phyloP scores from a whole-genome alignment of 305 asterid species.

The Fraxinus angustifolia region DNA sequence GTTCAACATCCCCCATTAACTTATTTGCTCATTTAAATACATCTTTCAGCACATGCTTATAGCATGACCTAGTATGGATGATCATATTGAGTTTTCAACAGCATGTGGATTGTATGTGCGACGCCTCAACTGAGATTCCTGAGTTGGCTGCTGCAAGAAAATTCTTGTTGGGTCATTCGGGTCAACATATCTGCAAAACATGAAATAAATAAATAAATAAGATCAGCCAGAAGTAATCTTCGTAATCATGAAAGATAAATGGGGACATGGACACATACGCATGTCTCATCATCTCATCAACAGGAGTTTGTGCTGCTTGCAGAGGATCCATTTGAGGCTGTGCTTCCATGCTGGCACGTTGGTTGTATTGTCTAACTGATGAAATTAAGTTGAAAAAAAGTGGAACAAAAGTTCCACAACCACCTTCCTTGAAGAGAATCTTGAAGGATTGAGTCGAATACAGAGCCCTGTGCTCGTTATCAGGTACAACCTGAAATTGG shows the following conservation, averaged over 20 bases:
- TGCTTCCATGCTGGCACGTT: constrained; percentile 33
- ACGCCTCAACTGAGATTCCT: constrained; percentile 78
- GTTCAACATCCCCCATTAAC: not conserved
- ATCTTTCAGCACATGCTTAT: not conserved
- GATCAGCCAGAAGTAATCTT: not conserved
- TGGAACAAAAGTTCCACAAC: constrained; percentile 95
- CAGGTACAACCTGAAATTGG: constrained; percentile 78
- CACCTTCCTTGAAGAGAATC: constrained; percentile 97
- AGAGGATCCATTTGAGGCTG: constrained; percentile 75
- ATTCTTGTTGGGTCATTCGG: constrained; percentile 94
- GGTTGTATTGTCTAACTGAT: constrained; percentile 74
- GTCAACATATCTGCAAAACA: constrained; percentile 74
- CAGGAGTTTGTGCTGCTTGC: constrained; percentile 93
- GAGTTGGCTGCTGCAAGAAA: constrained; percentile 90
- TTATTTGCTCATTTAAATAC: not conserved
- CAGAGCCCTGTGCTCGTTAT: constrained; percentile 67
- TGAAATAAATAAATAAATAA: too few species aligned
- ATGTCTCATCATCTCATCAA: constrained; percentile 95
- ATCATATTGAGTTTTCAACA: constrained; percentile 34
- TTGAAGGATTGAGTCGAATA: constrained; percentile 89
- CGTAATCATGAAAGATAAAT: not conserved
- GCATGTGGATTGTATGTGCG: constrained; percentile 63
- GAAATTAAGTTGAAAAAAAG: constrained; percentile 74
- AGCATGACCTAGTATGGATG: not conserved
- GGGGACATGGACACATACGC: constrained; percentile 50